phyloP scores from a whole-genome alignment of 495 filamentous ascomycete genomes.

The Talaromyces borbonicus region DNA sequence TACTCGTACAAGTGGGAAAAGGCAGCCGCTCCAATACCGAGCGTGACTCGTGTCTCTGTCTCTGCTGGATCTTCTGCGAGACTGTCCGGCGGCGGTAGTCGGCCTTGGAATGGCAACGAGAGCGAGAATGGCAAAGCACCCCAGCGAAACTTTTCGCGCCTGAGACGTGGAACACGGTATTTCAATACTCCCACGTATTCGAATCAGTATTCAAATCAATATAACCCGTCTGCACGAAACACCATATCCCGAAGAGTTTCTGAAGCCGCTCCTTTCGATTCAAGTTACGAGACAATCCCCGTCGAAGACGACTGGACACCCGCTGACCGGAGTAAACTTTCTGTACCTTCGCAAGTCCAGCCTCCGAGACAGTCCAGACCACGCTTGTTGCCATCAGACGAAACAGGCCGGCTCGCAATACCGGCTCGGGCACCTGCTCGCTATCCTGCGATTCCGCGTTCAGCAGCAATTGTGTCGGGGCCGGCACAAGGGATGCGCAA shows the following conservation, averaged over 20 bases:
- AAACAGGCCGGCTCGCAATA: neutral
- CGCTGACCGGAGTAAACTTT: neutral
- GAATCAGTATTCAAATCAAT: neutral
- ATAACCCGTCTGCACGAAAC: neutral
- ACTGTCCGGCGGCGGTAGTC: neutral
- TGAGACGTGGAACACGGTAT: neutral
- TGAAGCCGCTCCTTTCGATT: neutral
- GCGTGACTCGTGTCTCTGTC: neutral
- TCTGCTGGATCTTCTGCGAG: neutral
- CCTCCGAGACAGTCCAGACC: neutral
- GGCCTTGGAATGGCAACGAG: neutral
- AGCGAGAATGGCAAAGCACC: neutral
- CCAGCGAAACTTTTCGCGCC: neutral
- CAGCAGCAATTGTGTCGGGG: neutral
- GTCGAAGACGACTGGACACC: constrained; percentile 1
- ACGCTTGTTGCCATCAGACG: neutral
- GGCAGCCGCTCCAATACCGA: neutral
- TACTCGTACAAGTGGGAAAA: constrained; percentile 2
- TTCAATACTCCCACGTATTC: neutral
- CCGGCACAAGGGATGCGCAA: neutral
- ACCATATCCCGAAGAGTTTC: neutral
- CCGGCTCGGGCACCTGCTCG: neutral
- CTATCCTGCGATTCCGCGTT: constrained; percentile 4
- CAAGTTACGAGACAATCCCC: constrained; percentile 4
- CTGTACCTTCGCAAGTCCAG: neutral